Base-by-base conservation (phyloP, 805 yeast species). In the Candida ovalis region DNA sequence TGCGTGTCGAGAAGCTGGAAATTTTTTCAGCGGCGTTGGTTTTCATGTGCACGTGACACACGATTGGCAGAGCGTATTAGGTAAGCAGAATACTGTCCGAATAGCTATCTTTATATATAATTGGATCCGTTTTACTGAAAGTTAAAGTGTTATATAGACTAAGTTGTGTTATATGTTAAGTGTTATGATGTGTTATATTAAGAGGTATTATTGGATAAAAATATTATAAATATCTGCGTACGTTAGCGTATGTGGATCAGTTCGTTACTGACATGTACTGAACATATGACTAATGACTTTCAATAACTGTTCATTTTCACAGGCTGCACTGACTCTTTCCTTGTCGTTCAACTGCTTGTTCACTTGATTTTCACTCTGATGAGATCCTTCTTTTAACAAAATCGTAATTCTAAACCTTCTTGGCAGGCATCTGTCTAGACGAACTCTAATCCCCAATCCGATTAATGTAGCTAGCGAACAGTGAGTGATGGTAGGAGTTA, bases 251-350 rank as follows among this genome's bases (percentile, higher is more conserved):
- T 27, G 12, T 27, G 30, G 30, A 27, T 27, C n/a, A n/a, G 30
- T 8, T 27, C 10, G 12, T 27, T 55, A 76, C 46, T 69, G 70
- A 61, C 99, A 94, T 3, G 94, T 85, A 33, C 86, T 76, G 49
- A 94, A 75, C 99, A 94, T 94, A 53, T 86, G 89, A 56, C 90
- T 86, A 35, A 94, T 86, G n/a, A 94, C 99, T 27, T 82, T 77
- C 36, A 91, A 70, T 39, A 94, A 72, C 70, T 94, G 99, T 48
- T 87, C 96, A 60, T 94, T 94, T 62, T 94, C 99, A 67, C 98
- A 91, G 0, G 99, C 99, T 24, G 99, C 99, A 28, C 96, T 95
- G 0, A 94, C 97, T 52, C 99, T 74, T 68, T 94, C 99, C 69
- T 94, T 94, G 64, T 94, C 99, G 62, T 94, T 94, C 51, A 94